A percentile compares a stretch with the other conserved stretches of the same genome.
Conservation (phyloP, 805 yeast species). For the Hanseniaspora thailandica region DNA sequence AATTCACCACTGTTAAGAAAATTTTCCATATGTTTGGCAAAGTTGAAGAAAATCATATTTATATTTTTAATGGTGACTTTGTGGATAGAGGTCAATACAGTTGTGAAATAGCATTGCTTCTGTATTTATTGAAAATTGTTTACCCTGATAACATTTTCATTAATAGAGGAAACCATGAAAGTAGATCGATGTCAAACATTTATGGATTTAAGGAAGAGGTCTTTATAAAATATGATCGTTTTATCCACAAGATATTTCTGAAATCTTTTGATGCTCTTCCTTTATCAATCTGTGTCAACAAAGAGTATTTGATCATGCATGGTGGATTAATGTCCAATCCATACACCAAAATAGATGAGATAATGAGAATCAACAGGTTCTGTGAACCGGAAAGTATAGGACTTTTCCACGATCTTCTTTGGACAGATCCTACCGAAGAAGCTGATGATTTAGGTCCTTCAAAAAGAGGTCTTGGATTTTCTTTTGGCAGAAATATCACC, state of each 20-base stretch:
- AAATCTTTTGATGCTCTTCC: slow-evolving; percentile 82
- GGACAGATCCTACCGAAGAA: slow-evolving; percentile 88
- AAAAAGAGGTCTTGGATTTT: slow-evolving; percentile 89
- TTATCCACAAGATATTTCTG: slow-evolving; percentile 68
- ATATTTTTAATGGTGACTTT: slow-evolving; percentile 90
- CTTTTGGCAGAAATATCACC: slow-evolving; percentile 94
- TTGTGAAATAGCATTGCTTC: slow-evolving; percentile 79
- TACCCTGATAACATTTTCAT: slow-evolving; percentile 60
- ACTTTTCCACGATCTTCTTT: slow-evolving; percentile 85
- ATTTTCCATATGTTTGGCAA: slow-evolving; percentile 64
- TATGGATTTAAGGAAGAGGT: slow-evolving; percentile 96
- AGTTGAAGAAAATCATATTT: slow-evolving; percentile 53
- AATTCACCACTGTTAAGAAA: slow-evolving; percentile 77
- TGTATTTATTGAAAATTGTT: slow-evolving; percentile 64
- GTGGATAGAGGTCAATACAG: slow-evolving; percentile 99
- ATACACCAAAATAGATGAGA: slow-evolving; percentile 56
- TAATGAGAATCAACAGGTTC: slow-evolving; percentile 60
- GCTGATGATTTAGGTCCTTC: slow-evolving; percentile 68
- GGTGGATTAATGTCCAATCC: slow-evolving; percentile 88
- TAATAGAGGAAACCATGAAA: slow-evolving; percentile 95
- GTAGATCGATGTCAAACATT: slow-evolving; percentile 90
- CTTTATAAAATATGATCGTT: slow-evolving; percentile 73
- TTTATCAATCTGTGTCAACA: slow-evolving; percentile 67
- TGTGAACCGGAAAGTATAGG: slow-evolving; percentile 86
- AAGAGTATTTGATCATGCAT: slow-evolving; percentile 77